Conservation (phyloP, 73 alveolate species). For the Paramecium pentaurelia region DNA sequence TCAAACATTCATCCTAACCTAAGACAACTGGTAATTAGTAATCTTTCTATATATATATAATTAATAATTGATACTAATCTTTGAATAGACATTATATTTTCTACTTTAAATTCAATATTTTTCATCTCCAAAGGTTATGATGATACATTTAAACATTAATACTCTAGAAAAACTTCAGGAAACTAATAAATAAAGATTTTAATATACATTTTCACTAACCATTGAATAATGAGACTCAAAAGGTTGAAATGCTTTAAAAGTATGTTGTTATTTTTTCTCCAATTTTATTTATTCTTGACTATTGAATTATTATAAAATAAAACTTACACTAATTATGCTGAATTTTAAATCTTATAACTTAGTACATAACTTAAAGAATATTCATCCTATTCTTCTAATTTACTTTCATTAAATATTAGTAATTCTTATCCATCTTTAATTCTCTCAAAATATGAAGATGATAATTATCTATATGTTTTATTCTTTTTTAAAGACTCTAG, state of each 20-base stretch:
- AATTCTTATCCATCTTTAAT: conserved; percentile 1
- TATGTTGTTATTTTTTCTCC: neutral
- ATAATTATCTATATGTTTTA: neutral
- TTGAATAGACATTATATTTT: neutral
- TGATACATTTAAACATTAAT: neutral
- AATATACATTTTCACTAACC: conserved; percentile 3
- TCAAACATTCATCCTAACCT: neutral
- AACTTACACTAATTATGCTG: neutral
- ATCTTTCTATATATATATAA: neutral
- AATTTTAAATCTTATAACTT: neutral
- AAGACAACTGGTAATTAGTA: neutral
- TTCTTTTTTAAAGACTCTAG: conserved; percentile 28
- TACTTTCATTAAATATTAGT: neutral
- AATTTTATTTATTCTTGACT: neutral
- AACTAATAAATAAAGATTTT: neutral
- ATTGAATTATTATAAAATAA: neutral
- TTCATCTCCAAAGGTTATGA: neutral
- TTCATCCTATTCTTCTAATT: conserved; percentile 28
- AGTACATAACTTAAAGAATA: conserved; percentile 23
- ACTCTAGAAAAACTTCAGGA: neutral
- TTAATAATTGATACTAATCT: neutral
- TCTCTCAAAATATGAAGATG: neutral
- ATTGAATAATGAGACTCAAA: conserved; percentile 48
- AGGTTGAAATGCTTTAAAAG: conserved; percentile 35
- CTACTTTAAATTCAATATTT: conserved; percentile 37